Percentiles rank a stretch among this genome's conserved stretches.
Evolutionary conservation across 495 filamentous ascomycete species (phyloP).

Genomic region (Hypomontagnella submonticulosa): DNA sequence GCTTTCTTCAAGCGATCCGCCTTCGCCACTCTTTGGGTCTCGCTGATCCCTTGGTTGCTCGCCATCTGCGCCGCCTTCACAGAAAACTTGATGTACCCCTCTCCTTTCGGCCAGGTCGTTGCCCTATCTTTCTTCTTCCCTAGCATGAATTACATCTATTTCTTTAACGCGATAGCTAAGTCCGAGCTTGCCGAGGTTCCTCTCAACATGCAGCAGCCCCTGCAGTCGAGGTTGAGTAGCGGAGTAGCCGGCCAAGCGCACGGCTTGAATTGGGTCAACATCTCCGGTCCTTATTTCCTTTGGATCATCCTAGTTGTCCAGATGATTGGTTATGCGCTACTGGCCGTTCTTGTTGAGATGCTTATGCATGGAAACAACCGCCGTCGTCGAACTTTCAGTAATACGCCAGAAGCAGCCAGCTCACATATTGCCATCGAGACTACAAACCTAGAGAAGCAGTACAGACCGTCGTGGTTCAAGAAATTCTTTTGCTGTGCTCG

Average conservation of each 20-base stretch:
- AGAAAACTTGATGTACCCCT: slow-evolving; percentile 22
- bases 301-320: slow-evolving; percentile 71
- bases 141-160: slow-evolving; percentile 74
- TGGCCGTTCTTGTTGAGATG: slow-evolving; percentile 71
- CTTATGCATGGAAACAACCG: slow-evolving; percentile 70
- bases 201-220: slow-evolving; percentile 62
- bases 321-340: slow-evolving; percentile 68
- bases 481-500: slow-evolving; percentile 59
- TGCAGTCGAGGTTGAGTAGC: slow-evolving; percentile 45
- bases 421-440: slow-evolving; percentile 53
- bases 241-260: slow-evolving; percentile 4
- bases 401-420: slow-evolving; percentile 16
- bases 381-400: slow-evolving; percentile 55
- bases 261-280: slow-evolving; percentile 42
- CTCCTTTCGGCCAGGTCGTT: slow-evolving; percentile 58
- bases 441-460: slow-evolving; percentile 47
- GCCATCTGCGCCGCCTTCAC: slow-evolving; percentile 65
- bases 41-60: slow-evolving; percentile 66
- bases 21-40: slow-evolving; percentile 68
- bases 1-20: slow-evolving; percentile 74
- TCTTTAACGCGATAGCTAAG: slow-evolving; percentile 67
- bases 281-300: slow-evolving; percentile 65
- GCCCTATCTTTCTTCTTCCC: slow-evolving; percentile 71
- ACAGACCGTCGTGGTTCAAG: slow-evolving; percentile 68
- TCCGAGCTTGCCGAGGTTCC: slow-evolving; percentile 63